Percentiles rank a stretch among this genome's conserved stretches.
Conservation (phyloP, 1,139 yeast species). For the Lodderomyces parapsilosis region DNA sequence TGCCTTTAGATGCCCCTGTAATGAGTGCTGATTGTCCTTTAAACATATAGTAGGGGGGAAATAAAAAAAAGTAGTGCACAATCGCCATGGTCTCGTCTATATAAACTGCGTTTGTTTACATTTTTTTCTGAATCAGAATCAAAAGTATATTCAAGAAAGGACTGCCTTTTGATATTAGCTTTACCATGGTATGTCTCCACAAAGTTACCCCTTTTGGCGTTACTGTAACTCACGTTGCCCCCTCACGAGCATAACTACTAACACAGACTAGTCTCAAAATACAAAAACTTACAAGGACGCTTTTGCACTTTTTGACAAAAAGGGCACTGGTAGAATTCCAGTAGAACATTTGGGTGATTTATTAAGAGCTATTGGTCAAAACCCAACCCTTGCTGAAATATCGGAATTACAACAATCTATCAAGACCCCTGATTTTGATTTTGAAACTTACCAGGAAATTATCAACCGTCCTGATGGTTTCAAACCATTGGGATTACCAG, state of each 20-base stretch:
- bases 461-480: conserved; percentile 88
- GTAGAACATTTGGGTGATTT: conserved; percentile 87
- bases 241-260: conserved; percentile 1
- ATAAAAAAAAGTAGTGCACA: conserved; percentile 1
- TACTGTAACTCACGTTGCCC: not conserved
- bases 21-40: conserved; percentile 48
- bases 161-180: not conserved
- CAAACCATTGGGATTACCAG: conserved; percentile 89
- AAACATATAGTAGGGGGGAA: conserved; percentile 11
- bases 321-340: conserved; percentile 93
- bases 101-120: conserved; percentile 1
- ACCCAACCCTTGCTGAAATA: conserved; percentile 92
- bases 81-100: not conserved
- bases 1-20: conserved; percentile 87
- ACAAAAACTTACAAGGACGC: conserved; percentile 91
- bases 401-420: conserved; percentile 62
- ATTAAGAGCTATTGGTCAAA: conserved; percentile 95
- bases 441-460: conserved; percentile 73
- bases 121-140: not conserved
- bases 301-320: conserved; percentile 93
- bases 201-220: not conserved
- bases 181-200: not conserved
- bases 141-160: not conserved
- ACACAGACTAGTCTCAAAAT: conserved; percentile 38
- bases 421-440: conserved; percentile 55